A percentile compares a stretch with the other conserved stretches of the same genome.
These are phyloP conservation scores for Pichia sp. DNA, from an alignment of 1,139 yeast species.

Conservation along the genomic window DNA sequence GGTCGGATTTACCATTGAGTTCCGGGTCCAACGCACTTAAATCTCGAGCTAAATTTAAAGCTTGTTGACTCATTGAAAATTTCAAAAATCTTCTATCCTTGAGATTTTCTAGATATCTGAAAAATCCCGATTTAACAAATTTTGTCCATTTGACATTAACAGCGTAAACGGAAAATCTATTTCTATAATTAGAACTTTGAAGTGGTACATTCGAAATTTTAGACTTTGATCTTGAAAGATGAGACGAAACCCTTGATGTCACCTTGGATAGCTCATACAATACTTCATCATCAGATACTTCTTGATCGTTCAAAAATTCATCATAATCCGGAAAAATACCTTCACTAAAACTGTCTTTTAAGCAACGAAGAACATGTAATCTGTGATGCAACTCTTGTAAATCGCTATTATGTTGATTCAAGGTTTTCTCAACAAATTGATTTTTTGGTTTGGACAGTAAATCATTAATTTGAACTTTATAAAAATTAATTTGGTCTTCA, in stretches of 20 bases:
- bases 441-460: slow-evolving; percentile 13
- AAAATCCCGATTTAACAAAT: slow-evolving; percentile 52
- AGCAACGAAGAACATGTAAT: slow-evolving; percentile 32
- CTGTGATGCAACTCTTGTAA: slow-evolving; percentile 35
- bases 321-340: slow-evolving; percentile 28
- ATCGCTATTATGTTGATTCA: slow-evolving; percentile 26
- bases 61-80: slow-evolving; percentile 64
- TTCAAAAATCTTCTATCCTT: slow-evolving; percentile 50
- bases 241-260: slow-evolving; percentile 24
- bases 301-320: slow-evolving; percentile 23
- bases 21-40: slow-evolving; percentile 21
- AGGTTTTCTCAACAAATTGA: slow-evolving; percentile 22
- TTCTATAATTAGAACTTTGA: slow-evolving; percentile 46
- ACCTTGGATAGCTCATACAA: slow-evolving; percentile 14
- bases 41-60: slow-evolving; percentile 61
- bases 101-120: slow-evolving; percentile 56
- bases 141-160: slow-evolving; percentile 79
- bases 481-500: slow-evolving; percentile 33
- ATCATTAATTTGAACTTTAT: slow-evolving; percentile 16
- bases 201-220: slow-evolving; percentile 14
- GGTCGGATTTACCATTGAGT: slow-evolving; percentile 11
- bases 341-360: slow-evolving; percentile 30
- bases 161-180: slow-evolving; percentile 74
- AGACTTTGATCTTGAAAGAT: slow-evolving; percentile 31
- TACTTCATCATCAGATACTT: slow-evolving; percentile 22